Evolutionary conservation across 768 basidiomycete species (phyloP).

Genomic region (Serendipita sp.): DNA sequence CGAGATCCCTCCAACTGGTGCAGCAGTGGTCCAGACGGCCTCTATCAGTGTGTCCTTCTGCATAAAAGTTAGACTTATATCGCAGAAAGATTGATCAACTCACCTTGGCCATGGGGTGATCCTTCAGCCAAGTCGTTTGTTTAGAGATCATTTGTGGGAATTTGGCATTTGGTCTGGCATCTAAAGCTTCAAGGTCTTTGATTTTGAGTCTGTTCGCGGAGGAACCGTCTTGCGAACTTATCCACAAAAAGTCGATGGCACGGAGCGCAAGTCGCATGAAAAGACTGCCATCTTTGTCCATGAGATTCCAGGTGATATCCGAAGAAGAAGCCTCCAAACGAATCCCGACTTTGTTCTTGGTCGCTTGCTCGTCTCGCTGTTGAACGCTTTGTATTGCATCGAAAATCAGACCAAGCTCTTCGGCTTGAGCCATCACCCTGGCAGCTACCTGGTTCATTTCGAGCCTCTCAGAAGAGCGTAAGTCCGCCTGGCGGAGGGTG

Average conservation of each 20-base stretch:
- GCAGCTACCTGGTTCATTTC: constrained; percentile 53
- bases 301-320: constrained; percentile 85
- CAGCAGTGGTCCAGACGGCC: constrained; percentile 66
- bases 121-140: constrained; percentile 19
- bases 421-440: constrained; percentile 52
- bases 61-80: constrained; percentile 3
- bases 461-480: constrained; percentile 25
- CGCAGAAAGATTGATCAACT: constrained; percentile 9
- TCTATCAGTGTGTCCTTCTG: constrained; percentile 58
- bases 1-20: constrained; percentile 84
- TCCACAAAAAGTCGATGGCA: constrained; percentile 63
- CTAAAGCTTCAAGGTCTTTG: constrained; percentile 67
- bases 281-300: constrained; percentile 52
- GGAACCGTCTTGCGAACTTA: constrained; percentile 76
- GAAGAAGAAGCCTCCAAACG: constrained; percentile 65
- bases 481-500: constrained; percentile 19
- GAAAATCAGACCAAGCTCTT: constrained; percentile 71
- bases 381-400: constrained; percentile 74
- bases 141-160: constrained; percentile 84
- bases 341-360: constrained; percentile 44
- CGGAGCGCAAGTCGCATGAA: constrained; percentile 76
- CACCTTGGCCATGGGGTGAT: constrained; percentile 61
- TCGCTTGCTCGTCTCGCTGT: constrained; percentile 46
- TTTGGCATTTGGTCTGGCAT: constrained; percentile 61
- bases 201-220: constrained; percentile 61